A percentile compares a stretch with the other conserved stretches of the same genome.
phyloP scores from a whole-genome alignment of 148 eudicot species.

The Rhododendron griersonianum region DNA sequence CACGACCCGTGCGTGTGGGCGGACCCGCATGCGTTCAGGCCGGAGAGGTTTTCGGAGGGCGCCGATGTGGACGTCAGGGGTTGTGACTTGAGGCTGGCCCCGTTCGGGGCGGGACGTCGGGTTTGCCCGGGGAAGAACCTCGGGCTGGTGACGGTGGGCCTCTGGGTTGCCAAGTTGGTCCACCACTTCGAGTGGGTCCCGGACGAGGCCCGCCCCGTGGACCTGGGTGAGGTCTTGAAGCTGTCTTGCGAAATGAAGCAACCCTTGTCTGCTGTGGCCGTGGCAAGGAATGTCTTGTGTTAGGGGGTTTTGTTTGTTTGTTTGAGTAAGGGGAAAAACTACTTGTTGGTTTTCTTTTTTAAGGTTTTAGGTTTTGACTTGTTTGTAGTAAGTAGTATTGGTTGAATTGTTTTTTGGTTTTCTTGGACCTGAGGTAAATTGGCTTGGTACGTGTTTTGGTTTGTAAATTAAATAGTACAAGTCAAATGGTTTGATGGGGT shows the following conservation, averaged over 20 bases:
- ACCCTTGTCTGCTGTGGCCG: slow-evolving; percentile 37
- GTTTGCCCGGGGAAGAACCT: slow-evolving; percentile 63
- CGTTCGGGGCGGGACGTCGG: slow-evolving; percentile 67
- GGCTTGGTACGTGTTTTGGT: background rate
- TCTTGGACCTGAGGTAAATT: no score
- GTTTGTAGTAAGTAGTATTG: background rate
- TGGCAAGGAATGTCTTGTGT: slow-evolving; percentile 28
- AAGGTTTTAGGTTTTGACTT: background rate
- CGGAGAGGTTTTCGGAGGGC: slow-evolving; percentile 44
- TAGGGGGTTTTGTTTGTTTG: slow-evolving; percentile 5
- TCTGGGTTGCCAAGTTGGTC: slow-evolving; percentile 56
- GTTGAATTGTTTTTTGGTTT: background rate
- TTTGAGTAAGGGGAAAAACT: background rate
- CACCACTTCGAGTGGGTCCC: slow-evolving; percentile 32
- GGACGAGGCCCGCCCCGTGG: slow-evolving; percentile 24
- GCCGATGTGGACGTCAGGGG: slow-evolving; percentile 46
- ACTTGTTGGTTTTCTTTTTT: background rate
- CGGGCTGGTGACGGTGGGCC: slow-evolving; percentile 46
- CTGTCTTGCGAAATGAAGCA: slow-evolving; percentile 64
- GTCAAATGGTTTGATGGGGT: background rate
- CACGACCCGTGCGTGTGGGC: slow-evolving; percentile 49
- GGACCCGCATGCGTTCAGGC: slow-evolving; percentile 37
- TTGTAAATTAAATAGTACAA: background rate
- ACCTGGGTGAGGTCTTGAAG: slow-evolving; percentile 49
- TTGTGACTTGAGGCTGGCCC: slow-evolving; percentile 56